Conservation (phyloP, 2,329 filamentous ascomycete genomes). For the Reticulascus tulasneorum region DNA sequence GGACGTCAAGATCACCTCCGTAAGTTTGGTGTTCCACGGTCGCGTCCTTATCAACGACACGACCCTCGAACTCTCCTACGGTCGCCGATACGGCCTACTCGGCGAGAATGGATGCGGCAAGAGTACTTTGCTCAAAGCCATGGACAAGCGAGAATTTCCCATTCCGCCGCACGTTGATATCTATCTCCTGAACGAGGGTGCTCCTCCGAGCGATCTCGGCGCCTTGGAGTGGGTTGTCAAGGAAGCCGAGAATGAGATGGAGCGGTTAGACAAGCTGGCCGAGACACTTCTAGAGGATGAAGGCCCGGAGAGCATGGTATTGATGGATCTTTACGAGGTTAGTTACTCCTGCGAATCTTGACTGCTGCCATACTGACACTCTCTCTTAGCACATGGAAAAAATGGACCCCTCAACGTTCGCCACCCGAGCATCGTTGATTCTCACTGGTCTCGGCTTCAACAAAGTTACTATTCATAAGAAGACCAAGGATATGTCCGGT, state of each 20-base stretch:
- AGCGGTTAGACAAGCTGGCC: conserved; percentile 80
- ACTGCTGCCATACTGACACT: no score
- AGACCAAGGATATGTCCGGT: conserved; percentile 99
- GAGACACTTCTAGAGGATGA: conserved; percentile 89
- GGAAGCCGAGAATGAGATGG: conserved; percentile 90
- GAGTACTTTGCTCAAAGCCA: conserved; percentile 94
- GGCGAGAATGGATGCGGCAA: conserved; percentile 99
- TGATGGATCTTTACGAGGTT: conserved; percentile 96
- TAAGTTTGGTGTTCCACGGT: conserved; percentile 95
- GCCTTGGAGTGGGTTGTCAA: conserved; percentile 96
- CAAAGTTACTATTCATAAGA: conserved; percentile 96
- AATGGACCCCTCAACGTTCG: conserved; percentile 97
- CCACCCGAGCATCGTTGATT: conserved; percentile 92
- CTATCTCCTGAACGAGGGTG: conserved; percentile 96
- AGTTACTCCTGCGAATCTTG: conserved; percentile 27
- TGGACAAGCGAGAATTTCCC: conserved; percentile 88
- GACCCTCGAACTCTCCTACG: conserved; percentile 88
- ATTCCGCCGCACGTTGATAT: conserved; percentile 97
- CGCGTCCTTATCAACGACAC: conserved; percentile 93
- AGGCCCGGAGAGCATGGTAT: conserved; percentile 82
- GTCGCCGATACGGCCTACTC: conserved; percentile 87
- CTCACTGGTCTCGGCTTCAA: conserved; percentile 99
- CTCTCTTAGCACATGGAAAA: conserved; percentile 82
- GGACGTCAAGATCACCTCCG: conserved; percentile 95
- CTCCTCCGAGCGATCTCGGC: conserved; percentile 80